Base-by-base conservation (phyloP, 257 asterid genomes). In the Fraxinus excelsior region DNA sequence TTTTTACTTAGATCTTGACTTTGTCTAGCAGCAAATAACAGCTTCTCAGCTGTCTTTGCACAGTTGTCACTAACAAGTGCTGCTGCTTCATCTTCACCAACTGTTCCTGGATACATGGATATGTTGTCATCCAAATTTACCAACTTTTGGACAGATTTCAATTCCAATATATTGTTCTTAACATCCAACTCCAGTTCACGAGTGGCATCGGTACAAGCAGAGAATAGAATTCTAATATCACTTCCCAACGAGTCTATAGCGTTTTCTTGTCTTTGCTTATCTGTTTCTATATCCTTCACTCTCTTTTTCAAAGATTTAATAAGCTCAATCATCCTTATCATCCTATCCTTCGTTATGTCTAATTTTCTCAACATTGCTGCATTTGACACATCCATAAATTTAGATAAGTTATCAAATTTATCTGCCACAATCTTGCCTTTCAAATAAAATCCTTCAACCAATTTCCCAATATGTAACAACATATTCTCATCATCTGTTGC, bases 121-220 rank as follows among this genome's bases (percentile, higher is more conserved):
- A 73, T 78, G 70, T 16, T 83, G 70, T 80, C 85, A 62, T 85
- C 86, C 69, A 85, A 74, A 72, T 84, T 80, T 64, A 79, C 87
- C 82, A 77, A 68, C 72, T 75, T 82, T 49, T 70, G 76, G 60
- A 79, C 76, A 72, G 92, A 87, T 78, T 84, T 84, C 77, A 85
- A 82, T 69, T 75, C 87, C 5, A 82, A 80, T 21, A 83, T 56
- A 82, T 79, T 81, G 78, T 85, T 82, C 56, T 78, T 82, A 26
- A 76, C 72, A 67, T 87, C 87, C 75, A 78, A 79, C 74, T 87
- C 89, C 84, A 92, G 85, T 58, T 74, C 88, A 42, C 80, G 79
- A 75, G 89, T 84, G 84, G 92, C 94, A 86, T 86, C 86, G 56
- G 81, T 46, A 82, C 96, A 95, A 84, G 97, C 92, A 81, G 96